phyloP scores from a whole-genome alignment of 352 stramenopile genomes.

The Globisporangium nodosum region DNA sequence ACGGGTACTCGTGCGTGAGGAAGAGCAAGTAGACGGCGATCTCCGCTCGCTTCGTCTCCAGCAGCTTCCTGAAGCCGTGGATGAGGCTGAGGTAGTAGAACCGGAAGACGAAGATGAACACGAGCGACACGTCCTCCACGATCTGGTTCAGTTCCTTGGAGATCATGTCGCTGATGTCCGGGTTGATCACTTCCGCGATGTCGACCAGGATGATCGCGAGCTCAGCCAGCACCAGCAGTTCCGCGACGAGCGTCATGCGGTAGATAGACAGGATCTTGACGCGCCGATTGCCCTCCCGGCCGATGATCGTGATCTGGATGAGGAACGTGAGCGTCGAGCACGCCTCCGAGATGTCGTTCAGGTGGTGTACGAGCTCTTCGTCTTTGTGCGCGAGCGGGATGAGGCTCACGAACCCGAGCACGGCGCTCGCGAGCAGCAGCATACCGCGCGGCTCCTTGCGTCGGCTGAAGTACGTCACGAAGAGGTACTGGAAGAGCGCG shows the following conservation, averaged over 20 bases:
- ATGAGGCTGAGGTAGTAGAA: conserved; percentile 31
- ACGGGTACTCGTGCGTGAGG: conserved; percentile 34
- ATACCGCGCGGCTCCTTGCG: conserved; percentile 1
- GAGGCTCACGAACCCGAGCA: conserved; percentile 15
- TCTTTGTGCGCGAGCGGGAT: conserved; percentile 17
- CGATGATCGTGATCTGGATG: conserved; percentile 35
- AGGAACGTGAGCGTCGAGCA: conserved; percentile 25
- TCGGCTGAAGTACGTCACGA: conserved; percentile 16
- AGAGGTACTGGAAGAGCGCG: conserved; percentile 32
- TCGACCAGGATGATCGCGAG: conserved; percentile 1
- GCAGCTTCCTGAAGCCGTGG: conserved; percentile 9
- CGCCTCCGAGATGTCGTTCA: conserved; percentile 35
- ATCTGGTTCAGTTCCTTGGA: conserved; percentile 5
- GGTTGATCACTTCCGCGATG: not conserved
- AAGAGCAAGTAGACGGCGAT: conserved; percentile 25
- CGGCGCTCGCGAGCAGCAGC: conserved; percentile 10
- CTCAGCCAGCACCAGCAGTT: conserved; percentile 15
- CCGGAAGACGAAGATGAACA: conserved; percentile 36
- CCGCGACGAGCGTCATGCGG: conserved; percentile 18
- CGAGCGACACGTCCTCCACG: conserved; percentile 21
- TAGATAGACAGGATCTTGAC: conserved; percentile 20
- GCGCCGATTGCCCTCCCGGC: conserved; percentile 17
- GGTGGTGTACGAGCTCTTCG: conserved; percentile 6
- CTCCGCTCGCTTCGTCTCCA: conserved; percentile 14
- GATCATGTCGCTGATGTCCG: conserved; percentile 2